Evolutionary conservation across 768 basidiomycete genomes (phyloP).

Genomic region (Flagelloscypha sp.): DNA sequence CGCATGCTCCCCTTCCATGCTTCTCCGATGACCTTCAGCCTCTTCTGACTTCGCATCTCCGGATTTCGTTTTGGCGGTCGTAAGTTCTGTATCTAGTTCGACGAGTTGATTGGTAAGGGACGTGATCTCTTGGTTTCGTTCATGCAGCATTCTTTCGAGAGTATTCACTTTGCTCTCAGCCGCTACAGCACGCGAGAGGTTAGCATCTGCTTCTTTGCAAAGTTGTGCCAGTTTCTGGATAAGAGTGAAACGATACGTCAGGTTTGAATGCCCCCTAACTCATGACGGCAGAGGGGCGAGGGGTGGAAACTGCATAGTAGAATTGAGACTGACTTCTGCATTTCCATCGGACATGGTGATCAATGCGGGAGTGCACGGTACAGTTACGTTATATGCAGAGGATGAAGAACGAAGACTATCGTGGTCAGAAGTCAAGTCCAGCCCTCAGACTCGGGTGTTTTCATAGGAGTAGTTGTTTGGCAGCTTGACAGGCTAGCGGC

Average conservation of each 20-base stretch:
- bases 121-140: slow-evolving; percentile 78
- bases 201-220: slow-evolving; percentile 77
- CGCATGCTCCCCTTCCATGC: slow-evolving; percentile 65
- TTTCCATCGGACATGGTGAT: too few relatives aligned
- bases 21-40: slow-evolving; percentile 63
- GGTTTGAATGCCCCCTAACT: neutral
- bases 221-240: slow-evolving; percentile 66
- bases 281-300: neutral
- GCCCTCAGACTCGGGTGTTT: too few relatives aligned
- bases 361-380: too few relatives aligned
- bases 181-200: slow-evolving; percentile 74
- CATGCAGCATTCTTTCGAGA: slow-evolving; percentile 61
- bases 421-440: too few relatives aligned
- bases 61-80: slow-evolving; percentile 62
- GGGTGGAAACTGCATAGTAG: too few relatives aligned
- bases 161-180: slow-evolving; percentile 82
- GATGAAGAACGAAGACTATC: too few relatives aligned
- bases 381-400: too few relatives aligned
- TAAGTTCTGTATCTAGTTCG: slow-evolving; percentile 56
- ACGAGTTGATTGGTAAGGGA: slow-evolving; percentile 69
- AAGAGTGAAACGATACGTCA: slow-evolving; percentile 2
- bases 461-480: too few relatives aligned
- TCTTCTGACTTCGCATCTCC: slow-evolving; percentile 53
- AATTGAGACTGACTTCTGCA: too few relatives aligned
- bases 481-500: too few relatives aligned